Evolutionary conservation across 768 basidiomycete species (phyloP).

Genomic region (Russula griseocarnosa): DNA sequence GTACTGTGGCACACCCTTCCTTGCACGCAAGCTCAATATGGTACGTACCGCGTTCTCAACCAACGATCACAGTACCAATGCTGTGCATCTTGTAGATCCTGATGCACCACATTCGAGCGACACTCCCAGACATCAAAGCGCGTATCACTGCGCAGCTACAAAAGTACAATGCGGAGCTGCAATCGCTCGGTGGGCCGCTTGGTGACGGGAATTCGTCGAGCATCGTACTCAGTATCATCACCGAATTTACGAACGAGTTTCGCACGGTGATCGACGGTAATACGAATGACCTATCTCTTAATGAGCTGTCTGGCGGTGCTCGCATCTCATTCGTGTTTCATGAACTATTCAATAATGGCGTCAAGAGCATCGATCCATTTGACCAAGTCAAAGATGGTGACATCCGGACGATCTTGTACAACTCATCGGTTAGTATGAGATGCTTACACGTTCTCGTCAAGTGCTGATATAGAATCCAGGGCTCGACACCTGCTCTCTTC

Average conservation of each 20-base stretch:
- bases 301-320: slow-evolving; percentile 97
- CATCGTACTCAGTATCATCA: slow-evolving; percentile 94
- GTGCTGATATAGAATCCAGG: slow-evolving; percentile 43
- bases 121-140: slow-evolving; percentile 97
- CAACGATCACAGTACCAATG: background rate
- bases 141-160: slow-evolving; percentile 87
- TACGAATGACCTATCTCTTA: slow-evolving; percentile 90
- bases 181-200: slow-evolving; percentile 77
- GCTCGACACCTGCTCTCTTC: slow-evolving; percentile 93
- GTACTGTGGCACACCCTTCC: slow-evolving; percentile 96
- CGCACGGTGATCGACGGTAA: slow-evolving; percentile 95
- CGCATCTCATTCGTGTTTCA: slow-evolving; percentile 99
- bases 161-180: slow-evolving; percentile 83
- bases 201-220: slow-evolving; percentile 85
- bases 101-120: slow-evolving; percentile 98
- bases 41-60: slow-evolving; percentile 41
- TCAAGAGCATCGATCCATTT: slow-evolving; percentile 95
- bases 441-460: background rate
- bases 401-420: slow-evolving; percentile 93
- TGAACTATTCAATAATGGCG: slow-evolving; percentile 94
- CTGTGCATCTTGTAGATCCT: slow-evolving; percentile 61
- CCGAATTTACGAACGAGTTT: slow-evolving; percentile 97
- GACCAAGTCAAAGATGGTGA: slow-evolving; percentile 99
- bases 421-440: slow-evolving; percentile 77
- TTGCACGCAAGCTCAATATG: slow-evolving; percentile 92